Base-by-base conservation (phyloP, 805 yeast species). In the Myxozyma lipomycoides region DNA sequence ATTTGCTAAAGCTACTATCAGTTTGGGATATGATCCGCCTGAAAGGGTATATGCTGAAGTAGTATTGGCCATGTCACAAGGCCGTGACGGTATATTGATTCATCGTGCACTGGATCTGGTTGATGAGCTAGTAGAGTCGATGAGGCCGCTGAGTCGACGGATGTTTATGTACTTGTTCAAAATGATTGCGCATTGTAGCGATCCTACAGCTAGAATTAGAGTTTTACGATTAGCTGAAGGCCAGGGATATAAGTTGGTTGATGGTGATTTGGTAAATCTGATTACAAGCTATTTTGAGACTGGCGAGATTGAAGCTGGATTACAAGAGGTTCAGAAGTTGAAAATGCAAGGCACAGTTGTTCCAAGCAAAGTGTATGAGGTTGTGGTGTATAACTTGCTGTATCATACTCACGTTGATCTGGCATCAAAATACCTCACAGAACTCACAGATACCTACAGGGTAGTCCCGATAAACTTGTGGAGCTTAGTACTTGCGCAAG, bases 1-100 rank as follows among this genome's bases (percentile, higher is more conserved):
- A 7, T 19, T 7, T 22, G 35, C 43, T 9, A 40, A 40, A 17
- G 42, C 32, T 9, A 26, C 21, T 9, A 28, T 28, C 32, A 28
- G 32, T 12, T 28, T 28, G 32, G 43, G 43, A 40, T n/a, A 43
- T 10, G 24, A 17, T 10, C 47, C 49, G 12, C 42, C 49, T 7
- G 40, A n/a, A 40, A 9, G 22, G 9, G n/a, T 45, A 10, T 40
- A 26, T 18, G n/a, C 43, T 12, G 49, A 32, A 37, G 18, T 15
- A 9, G 22, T 40, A 9, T 9, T 45, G 49, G 22, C 47, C n/a
- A 43, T 40, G 46, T 15, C 46, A 25, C 10, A 7, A 7, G 43
- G 10, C 10, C 41, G 41, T n/a, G 19, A 40, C 15, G 43, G 32
- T 12, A 7, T 26, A 12, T 9, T 40, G 40, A 26, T 7, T 10